Base-by-base conservation (phyloP, 306 rosid species). In the Malus asiatica region DNA sequence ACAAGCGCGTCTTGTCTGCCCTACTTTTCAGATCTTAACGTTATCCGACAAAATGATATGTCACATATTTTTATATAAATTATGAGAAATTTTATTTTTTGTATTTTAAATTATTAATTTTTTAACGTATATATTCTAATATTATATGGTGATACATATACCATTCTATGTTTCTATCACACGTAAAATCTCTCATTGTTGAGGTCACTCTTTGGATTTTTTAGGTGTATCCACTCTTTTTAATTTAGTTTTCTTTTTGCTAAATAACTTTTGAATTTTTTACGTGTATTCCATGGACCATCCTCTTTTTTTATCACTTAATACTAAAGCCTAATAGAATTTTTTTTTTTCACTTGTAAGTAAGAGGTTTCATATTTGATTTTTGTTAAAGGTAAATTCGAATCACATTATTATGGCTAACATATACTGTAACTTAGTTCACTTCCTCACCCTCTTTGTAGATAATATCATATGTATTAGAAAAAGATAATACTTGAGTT, bases 371-470 rank as follows among this genome's bases (percentile, higher is more conserved):
- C 0, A 20, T 0, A 3, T 58, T 58, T 9, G 2, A 58, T 58
- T 58, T 1, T 25, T 1, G 25, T 0, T 2, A 4, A 46, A 46
- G 0, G 0, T 0, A 4, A 4, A 4, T 46, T 46, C 0, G 2
- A 14, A 46, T 2, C 2, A 14, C 1, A 4, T 14, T 46, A 46
- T 14, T 46, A 7, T 35, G 40, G 2, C 6, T 46, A 46, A 0
- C 6, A 1, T 15, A 1, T 13, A 3, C 0, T 4, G 6, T 11
- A 1, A 0, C 0, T 45, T 11, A 45, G 1, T 5, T 0, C 0
- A 1, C 6, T 1, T 2, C 0, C 6, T 1, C 0, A 0, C 1
- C 2, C 9, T 35, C 2, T 7, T 35, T 35, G 2, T 35, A 45
- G 5, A 45, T 12, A 45, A 45, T 45, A 45, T 35, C 2, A 0